Conservation (phyloP, 345 rosid species). For the Ailanthus altissimus region DNA sequence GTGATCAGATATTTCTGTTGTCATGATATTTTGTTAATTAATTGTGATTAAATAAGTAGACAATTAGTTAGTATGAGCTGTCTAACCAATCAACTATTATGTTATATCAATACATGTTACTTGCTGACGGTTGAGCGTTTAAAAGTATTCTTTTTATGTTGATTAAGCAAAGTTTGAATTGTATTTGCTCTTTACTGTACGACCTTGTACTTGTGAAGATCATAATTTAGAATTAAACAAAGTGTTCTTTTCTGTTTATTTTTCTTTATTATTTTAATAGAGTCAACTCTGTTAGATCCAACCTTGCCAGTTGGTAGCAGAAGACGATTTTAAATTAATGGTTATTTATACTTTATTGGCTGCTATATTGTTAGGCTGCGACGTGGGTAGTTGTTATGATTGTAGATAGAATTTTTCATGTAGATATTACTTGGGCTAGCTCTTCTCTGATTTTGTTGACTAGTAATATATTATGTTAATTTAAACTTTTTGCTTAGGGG, state of each 20-base stretch:
- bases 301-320: not conserved
- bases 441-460: constrained; percentile 5
- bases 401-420: not conserved
- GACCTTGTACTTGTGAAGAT: not conserved
- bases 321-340: not conserved
- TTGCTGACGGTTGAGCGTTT: not conserved
- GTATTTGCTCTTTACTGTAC: not conserved
- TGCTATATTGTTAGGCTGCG: not conserved
- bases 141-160: too few relatives aligned
- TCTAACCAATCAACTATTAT: not conserved
- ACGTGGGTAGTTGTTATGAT: not conserved
- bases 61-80: not conserved
- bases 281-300: not conserved
- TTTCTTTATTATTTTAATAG: not conserved
- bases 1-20: not conserved
- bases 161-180: not conserved
- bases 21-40: not conserved
- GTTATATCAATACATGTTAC: not conserved
- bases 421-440: not conserved
- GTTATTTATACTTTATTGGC: not conserved
- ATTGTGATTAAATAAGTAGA: too few relatives aligned
- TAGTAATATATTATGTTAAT: not conserved
- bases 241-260: not conserved
- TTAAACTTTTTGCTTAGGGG: constrained; percentile 2
- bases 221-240: not conserved